phyloP scores from a whole-genome alignment of 1,284 basidiomycete species.

The Apiotrichum montevideense region DNA sequence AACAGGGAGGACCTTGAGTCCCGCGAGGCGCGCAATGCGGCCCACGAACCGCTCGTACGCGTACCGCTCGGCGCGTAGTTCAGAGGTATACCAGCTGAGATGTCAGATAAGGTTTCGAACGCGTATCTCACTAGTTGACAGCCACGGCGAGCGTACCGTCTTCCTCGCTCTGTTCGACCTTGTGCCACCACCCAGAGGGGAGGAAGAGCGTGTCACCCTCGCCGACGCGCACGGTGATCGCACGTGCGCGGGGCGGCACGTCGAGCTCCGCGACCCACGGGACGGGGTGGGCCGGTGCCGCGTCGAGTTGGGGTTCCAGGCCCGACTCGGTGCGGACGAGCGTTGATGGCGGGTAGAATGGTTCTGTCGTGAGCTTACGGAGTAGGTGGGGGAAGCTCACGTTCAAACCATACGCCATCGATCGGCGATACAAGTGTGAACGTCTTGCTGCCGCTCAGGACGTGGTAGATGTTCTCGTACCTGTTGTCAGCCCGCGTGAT shows the following conservation, averaged over 20 bases:
- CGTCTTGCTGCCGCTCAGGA: constrained; percentile 72
- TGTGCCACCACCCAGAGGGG: constrained; percentile 86
- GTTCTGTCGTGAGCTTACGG: constrained; percentile 16
- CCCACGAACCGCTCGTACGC: constrained; percentile 31
- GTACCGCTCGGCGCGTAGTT: constrained; percentile 26
- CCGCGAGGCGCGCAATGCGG: constrained; percentile 29
- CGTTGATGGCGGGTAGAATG: constrained; percentile 33
- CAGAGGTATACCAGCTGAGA: constrained; percentile 35
- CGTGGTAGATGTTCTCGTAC: constrained; percentile 86
- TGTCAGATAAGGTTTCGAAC: background rate
- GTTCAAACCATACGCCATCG: constrained; percentile 73
- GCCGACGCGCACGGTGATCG: constrained; percentile 59
- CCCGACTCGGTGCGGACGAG: constrained; percentile 17
- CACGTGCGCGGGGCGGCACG: constrained; percentile 54
- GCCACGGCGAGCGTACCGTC: constrained; percentile 55
- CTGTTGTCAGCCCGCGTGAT: constrained; percentile 7
- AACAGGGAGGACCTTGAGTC: constrained; percentile 25
- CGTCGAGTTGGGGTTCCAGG: constrained; percentile 13
- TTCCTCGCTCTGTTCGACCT: constrained; percentile 60
- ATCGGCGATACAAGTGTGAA: constrained; percentile 80
- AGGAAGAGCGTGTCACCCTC: constrained; percentile 79
- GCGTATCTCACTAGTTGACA: constrained; percentile 70
- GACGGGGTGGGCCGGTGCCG: constrained; percentile 50
- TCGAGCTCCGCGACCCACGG: constrained; percentile 63
- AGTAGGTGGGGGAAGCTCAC: constrained; percentile 47